Conservation (phyloP, 805 yeast genomes). For the Candida xiaguanensis region DNA sequence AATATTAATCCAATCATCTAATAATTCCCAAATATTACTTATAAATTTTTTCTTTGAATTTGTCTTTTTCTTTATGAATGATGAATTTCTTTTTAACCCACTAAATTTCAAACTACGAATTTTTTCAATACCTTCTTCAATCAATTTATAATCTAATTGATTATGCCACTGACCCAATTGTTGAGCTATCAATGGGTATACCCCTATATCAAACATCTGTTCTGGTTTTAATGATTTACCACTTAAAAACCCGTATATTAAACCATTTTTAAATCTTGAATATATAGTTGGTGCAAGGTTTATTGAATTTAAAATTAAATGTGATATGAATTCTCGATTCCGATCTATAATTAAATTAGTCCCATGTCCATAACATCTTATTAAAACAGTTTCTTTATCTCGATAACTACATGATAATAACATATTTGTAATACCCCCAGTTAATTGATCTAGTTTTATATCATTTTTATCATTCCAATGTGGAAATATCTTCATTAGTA, state of each 20-base stretch:
- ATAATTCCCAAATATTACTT: constrained; percentile 55
- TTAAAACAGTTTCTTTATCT: constrained; percentile 34
- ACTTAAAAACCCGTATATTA: constrained; percentile 64
- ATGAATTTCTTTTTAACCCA: constrained; percentile 3
- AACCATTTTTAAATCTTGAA: constrained; percentile 68
- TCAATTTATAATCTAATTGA: constrained; percentile 39
- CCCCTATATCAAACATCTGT: constrained; percentile 45
- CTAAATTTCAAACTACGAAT: constrained; percentile 20
- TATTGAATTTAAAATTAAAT: constrained; percentile 54
- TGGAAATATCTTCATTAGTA: constrained; percentile 44
- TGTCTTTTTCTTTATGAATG: constrained; percentile 8
- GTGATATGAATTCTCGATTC: constrained; percentile 70
- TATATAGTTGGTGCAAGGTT: constrained; percentile 65
- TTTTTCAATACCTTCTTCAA: constrained; percentile 45
- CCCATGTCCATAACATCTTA: constrained; percentile 73
- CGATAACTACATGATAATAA: constrained; percentile 43
- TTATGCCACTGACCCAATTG: constrained; percentile 72
- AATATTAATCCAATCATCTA: constrained; percentile 59
- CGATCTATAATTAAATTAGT: constrained; percentile 70
- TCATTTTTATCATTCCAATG: constrained; percentile 25
- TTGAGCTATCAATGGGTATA: constrained; percentile 60
- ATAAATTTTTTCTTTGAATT: constrained; percentile 26
- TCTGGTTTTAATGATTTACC: constrained; percentile 58
- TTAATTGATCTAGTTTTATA: constrained; percentile 41
- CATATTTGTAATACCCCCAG: constrained; percentile 67